Base-by-base conservation (phyloP, 2,329 filamentous ascomycete genomes). In the Paraconiothyrium brasiliense region DNA sequence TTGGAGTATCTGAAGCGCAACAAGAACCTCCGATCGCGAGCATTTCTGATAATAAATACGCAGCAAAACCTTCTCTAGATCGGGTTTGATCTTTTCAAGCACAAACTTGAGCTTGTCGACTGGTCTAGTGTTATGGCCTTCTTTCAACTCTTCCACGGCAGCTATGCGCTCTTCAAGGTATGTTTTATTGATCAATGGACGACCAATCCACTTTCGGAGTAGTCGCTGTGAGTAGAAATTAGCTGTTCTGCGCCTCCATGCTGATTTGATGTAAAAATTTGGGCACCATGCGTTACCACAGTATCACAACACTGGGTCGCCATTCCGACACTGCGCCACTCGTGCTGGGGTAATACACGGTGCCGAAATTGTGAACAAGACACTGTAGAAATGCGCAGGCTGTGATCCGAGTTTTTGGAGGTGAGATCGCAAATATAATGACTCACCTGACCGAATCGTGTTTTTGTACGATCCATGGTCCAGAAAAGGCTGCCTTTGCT, bases 1-100 rank as follows among this genome's bases (percentile, higher is more conserved):
- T 71, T 97, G 93, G 60, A 99, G 83, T 0, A 92, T 91, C 77
- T 98, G 94, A 1, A 99, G 84, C 4, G 96, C 90, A 0, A 87
- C 88, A 2, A 98, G 84, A 4, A 99, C 87, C 78, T 99, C 95
- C 0, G 94, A 91, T 0, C 95, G 89, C 0, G 92, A 91, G 77
- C 94, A 98, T 81, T 97, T 97, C 54, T 94, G 93, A 79, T 99
- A 99, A 82, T 98, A 99, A 61, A 99, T 97, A 48, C 95, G 88
- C 71, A 98, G 94, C 49, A 99, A 83, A 63, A 92, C 95, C 69
- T 95, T 93, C 79, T 99, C 95, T 6, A 99, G 87, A 74, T 99
- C 95, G 6, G 87, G 89, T 74, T 86, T 92, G 63, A 90, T 89
- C 61, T 85, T 90, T 30, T 84, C 83, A 1, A 99, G 84, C 10